Conservation (phyloP, 495 filamentous ascomycete genomes). For the Bryoglossum gracile region DNA sequence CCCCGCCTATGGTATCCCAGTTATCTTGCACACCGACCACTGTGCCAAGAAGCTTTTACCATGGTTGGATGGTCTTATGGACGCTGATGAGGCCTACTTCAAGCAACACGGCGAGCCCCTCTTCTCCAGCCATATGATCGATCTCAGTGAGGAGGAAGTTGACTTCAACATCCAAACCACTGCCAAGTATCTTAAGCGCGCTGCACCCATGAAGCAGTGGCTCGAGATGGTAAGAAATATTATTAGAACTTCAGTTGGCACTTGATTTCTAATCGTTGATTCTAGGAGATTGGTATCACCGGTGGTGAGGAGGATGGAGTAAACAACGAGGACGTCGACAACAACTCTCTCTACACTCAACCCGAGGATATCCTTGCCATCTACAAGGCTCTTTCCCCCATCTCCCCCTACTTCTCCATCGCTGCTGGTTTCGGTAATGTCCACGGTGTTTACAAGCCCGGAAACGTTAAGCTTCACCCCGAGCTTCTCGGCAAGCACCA, state of each 20-base stretch:
- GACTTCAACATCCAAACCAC: conserved; percentile 88
- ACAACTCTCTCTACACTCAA: conserved; percentile 94
- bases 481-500: conserved; percentile 95
- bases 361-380: conserved; percentile 91
- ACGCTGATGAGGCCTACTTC: conserved; percentile 87
- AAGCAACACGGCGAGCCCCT: conserved; percentile 87
- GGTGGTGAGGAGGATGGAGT: conserved; percentile 95
- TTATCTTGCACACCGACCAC: conserved; percentile 88
- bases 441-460: conserved; percentile 98
- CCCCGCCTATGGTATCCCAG: conserved; percentile 81
- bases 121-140: conserved; percentile 97
- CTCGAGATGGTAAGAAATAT: conserved; percentile 77
- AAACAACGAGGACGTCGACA: conserved; percentile 84
- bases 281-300: conserved; percentile 80
- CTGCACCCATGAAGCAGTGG: conserved; percentile 94
- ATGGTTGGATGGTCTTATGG: conserved; percentile 95
- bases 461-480: conserved; percentile 92
- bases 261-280: conserved; percentile 1
- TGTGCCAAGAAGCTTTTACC: conserved; percentile 91
- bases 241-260: not conserved
- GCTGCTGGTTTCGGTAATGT: conserved; percentile 98
- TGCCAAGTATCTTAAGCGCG: conserved; percentile 82
- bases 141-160: conserved; percentile 82
- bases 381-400: conserved; percentile 68
- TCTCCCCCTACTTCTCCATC: conserved; percentile 94